Evolutionary conservation across 2,329 filamentous ascomycete genomes (phyloP), one percentile per base, ranked within the genome.

Genomic region (Xylariaceae sp.): DNA sequence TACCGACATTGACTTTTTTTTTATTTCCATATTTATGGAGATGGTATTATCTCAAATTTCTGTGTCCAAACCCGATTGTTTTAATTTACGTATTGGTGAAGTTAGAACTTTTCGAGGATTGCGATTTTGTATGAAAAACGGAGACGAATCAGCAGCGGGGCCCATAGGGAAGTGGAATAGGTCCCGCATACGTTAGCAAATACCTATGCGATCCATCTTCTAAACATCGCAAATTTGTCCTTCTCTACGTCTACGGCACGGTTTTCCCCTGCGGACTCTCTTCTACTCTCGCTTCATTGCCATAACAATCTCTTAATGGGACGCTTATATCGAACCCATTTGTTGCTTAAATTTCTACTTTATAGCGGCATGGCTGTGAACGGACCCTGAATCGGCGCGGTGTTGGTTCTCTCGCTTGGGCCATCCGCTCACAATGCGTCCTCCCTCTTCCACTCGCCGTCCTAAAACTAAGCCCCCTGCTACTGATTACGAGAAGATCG

Each of bases 401-500:
- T 16, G 52, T 44, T 39, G 22, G 47, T 55, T 34, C 47, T 50
- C 45, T 16, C 22, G 40, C 37, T 22, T 43, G 32, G n/a, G 18
- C 30, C 32, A 47, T 43, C 43, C 51, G n/a, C 50, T 48, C 40
- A 49, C 39, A 21, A 54, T 55, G 48, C 43, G 49, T 56, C 52
- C 56, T 45, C 39, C 48, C 51, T 18, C 53, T 26, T 19, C 30
- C 22, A 56, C 65, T 52, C 64, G 59, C 41, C 64, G 64, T 57
- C 46, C 61, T 26, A 59, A 60, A 47, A 55, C 66, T 18, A 67
- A 65, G 44, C 45, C 63, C 15, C 52, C 67, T 29, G 47, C 63
- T 5, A 51, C 73, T 65, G 78, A 83, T 37, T 80, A 80, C 70
- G 71, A 79, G 62, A 68, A 73, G 53, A 79, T 83, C 56, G 74